Evolutionary conservation across 441 rosid genomes (phyloP).

Genomic region (Aleurites moluccanus): DNA sequence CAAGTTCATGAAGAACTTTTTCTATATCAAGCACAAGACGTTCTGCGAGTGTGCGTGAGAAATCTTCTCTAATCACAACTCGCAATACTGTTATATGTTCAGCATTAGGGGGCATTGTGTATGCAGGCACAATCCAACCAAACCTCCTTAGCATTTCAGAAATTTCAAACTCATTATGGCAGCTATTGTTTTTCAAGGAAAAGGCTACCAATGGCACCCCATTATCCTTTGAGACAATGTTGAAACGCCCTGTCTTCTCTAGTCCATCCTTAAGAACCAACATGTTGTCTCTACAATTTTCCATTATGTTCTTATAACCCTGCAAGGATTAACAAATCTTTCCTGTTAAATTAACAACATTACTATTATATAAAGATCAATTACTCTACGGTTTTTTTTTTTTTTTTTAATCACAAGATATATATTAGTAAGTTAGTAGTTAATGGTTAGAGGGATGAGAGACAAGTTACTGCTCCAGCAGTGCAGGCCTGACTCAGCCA

Average conservation of each 20-base stretch:
- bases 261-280: constrained; percentile 63
- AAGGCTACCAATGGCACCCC: constrained; percentile 93
- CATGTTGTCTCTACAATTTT: constrained; percentile 71
- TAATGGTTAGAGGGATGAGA: too few relatives aligned
- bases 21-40: constrained; percentile 64
- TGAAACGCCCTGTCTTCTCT: constrained; percentile 60
- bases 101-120: constrained; percentile 86
- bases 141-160: constrained; percentile 77
- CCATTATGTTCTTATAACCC: constrained; percentile 84
- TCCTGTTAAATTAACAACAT: not conserved
- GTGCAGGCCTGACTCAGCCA: too few relatives aligned
- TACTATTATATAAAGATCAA: not conserved
- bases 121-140: constrained; percentile 94
- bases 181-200: constrained; percentile 64
- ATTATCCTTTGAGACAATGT: constrained; percentile 70
- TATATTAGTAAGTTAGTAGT: too few relatives aligned
- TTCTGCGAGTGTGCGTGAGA: constrained; percentile 78
- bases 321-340: not conserved
- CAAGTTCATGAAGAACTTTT: constrained; percentile 73
- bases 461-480: too few relatives aligned
- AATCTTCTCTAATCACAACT: constrained; percentile 82
- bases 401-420: too few relatives aligned
- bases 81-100: constrained; percentile 82
- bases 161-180: constrained; percentile 67
- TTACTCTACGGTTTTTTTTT: too few relatives aligned